These are phyloP conservation scores for Brassica cretica DNA, from an alignment of 345 rosid species.

Conservation along the genomic window DNA sequence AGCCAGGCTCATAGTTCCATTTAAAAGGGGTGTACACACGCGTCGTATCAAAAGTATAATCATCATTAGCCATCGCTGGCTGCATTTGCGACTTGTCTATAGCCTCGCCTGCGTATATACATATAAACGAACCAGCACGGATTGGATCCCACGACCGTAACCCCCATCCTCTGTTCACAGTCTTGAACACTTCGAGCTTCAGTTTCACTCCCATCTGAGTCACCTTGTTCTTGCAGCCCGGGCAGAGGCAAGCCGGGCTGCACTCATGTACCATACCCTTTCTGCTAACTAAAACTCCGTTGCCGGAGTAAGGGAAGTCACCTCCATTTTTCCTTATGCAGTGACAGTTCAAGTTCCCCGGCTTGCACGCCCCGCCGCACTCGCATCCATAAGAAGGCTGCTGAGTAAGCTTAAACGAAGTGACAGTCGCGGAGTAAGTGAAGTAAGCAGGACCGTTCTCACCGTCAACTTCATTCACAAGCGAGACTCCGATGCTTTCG, in stretches of 20 bases:
- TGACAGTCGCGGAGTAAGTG: slow-evolving; percentile 58
- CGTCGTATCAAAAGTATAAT: slow-evolving; percentile 66
- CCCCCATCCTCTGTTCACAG: slow-evolving; percentile 84
- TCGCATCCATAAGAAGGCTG: slow-evolving; percentile 57
- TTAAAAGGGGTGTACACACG: slow-evolving; percentile 48
- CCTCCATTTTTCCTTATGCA: slow-evolving; percentile 75
- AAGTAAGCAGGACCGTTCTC: slow-evolving; percentile 83
- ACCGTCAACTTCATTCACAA: slow-evolving; percentile 81
- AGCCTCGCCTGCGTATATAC: slow-evolving; percentile 90
- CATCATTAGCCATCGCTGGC: slow-evolving; percentile 47
- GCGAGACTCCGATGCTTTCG: slow-evolving; percentile 61
- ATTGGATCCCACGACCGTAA: slow-evolving; percentile 88
- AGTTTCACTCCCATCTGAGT: slow-evolving; percentile 69
- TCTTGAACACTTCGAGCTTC: slow-evolving; percentile 77
- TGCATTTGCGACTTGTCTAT: slow-evolving; percentile 41
- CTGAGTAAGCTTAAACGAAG: slow-evolving; percentile 45
- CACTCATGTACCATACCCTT: slow-evolving; percentile 76
- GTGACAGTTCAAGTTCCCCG: slow-evolving; percentile 67
- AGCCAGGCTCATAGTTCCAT: slow-evolving; percentile 57
- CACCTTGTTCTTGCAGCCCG: slow-evolving; percentile 66
- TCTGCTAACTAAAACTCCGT: slow-evolving; percentile 58
- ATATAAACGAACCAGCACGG: slow-evolving; percentile 80
- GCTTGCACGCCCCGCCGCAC: slow-evolving; percentile 56
- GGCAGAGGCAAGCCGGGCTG: slow-evolving; percentile 74
- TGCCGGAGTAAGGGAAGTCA: slow-evolving; percentile 59